A percentile compares a stretch with the other conserved stretches of the same genome.
Evolutionary conservation across 2,329 filamentous ascomycete species (phyloP).

Genomic region (Colletotrichum costaricense): DNA sequence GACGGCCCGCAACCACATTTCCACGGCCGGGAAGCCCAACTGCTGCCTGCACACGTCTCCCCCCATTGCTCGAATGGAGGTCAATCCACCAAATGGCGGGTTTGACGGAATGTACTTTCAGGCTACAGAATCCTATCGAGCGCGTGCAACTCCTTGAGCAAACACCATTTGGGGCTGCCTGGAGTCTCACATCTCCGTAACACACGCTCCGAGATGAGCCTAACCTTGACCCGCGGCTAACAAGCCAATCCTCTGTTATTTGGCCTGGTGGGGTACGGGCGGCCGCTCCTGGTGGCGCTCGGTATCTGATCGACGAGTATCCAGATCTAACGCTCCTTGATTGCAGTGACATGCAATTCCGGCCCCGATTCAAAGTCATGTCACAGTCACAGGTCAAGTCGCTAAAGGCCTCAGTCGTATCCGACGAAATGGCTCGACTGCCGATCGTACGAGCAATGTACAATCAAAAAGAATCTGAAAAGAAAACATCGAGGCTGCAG

Average conservation of each 20-base stretch:
- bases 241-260: neutral
- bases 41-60: slow-evolving; percentile 22
- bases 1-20: neutral
- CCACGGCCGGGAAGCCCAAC: neutral
- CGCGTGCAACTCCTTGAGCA: neutral
- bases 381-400: neutral
- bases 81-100: neutral
- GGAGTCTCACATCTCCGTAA: neutral
- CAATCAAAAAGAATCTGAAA: neutral
- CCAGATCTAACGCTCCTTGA: neutral
- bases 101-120: slow-evolving; percentile 1
- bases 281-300: neutral
- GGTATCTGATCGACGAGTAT: neutral
- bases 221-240: neutral
- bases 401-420: neutral
- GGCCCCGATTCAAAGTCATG: neutral
- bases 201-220: neutral
- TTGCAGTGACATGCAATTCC: neutral
- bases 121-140: slow-evolving; percentile 7
- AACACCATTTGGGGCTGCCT: slow-evolving; percentile 1
- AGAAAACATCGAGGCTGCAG: neutral
- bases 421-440: neutral
- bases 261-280: neutral
- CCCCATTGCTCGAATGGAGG: neutral
- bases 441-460: neutral